phyloP scores from a whole-genome alignment of 2,329 filamentous ascomycete genomes.

The Laburnicola sp. region DNA sequence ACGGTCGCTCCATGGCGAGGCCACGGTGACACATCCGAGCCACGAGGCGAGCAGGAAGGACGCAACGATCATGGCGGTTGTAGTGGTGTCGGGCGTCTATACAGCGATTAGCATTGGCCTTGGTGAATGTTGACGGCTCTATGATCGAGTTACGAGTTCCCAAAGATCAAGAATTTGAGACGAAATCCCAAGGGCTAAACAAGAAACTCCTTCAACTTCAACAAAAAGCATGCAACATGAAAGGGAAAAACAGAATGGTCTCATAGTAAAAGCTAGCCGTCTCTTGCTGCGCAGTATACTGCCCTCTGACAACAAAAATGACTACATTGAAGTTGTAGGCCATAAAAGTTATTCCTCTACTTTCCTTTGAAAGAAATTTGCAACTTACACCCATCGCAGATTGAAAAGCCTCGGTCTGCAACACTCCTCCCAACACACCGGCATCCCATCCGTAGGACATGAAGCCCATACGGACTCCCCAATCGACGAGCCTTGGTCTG shows the following conservation, averaged over 20 bases:
- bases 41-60: slow-evolving; percentile 37
- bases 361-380: too few species aligned
- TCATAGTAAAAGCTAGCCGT: too few species aligned
- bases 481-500: slow-evolving; percentile 10
- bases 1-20: slow-evolving; percentile 24
- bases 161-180: too few species aligned
- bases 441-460: slow-evolving; percentile 44
- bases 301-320: not conserved
- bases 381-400: slow-evolving; percentile 31
- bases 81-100: slow-evolving; percentile 29
- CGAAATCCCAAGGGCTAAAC: too few species aligned
- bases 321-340: not conserved
- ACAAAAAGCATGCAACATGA: too few species aligned
- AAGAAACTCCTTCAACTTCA: too few species aligned
- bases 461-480: slow-evolving; percentile 33
- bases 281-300: too few species aligned
- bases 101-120: not conserved
- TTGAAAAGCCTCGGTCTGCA: slow-evolving; percentile 34
- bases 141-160: too few species aligned
- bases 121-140: too few species aligned
- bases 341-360: too few species aligned
- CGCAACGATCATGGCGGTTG: slow-evolving; percentile 34
- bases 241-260: too few species aligned
- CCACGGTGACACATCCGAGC: slow-evolving; percentile 32
- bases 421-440: slow-evolving; percentile 40